phyloP scores from a whole-genome alignment of 176 grass and related monocot genomes.

The Raddia distichophylla region DNA sequence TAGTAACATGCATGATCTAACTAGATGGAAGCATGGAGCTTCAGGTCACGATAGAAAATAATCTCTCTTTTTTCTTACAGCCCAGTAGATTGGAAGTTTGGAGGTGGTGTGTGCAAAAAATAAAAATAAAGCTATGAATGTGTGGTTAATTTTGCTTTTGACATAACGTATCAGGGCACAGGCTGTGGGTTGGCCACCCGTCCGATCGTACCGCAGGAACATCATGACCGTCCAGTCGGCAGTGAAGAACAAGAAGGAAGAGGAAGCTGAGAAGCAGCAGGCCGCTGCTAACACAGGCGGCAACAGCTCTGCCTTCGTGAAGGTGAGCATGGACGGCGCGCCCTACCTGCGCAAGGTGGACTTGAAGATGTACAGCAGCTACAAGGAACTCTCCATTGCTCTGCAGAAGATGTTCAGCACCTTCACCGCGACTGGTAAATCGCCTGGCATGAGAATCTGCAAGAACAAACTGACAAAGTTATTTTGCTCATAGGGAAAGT shows the following conservation, averaged over 20 bases:
- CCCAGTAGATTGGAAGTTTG: not conserved
- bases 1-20: conserved; percentile 43
- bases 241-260: conserved; percentile 67
- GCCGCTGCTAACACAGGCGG: not conserved
- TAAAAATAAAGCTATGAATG: conserved; percentile 24
- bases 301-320: conserved; percentile 62
- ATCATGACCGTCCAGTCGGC: conserved; percentile 77
- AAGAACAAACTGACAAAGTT: conserved; percentile 1
- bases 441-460: conserved; percentile 1
- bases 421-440: conserved; percentile 65
- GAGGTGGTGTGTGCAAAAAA: not conserved
- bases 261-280: conserved; percentile 57
- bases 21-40: conserved; percentile 20
- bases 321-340: conserved; percentile 97
- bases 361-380: conserved; percentile 86
- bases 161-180: conserved; percentile 60
- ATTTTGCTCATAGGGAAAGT: not conserved
- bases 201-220: conserved; percentile 91
- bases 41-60: not conserved
- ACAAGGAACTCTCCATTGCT: conserved; percentile 84
- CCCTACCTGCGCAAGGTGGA: conserved; percentile 96
- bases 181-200: conserved; percentile 96
- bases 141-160: not conserved
- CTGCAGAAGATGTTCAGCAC: conserved; percentile 90
- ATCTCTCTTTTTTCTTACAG: conserved; percentile 17